Evolutionary conservation across 352 stramenopile genomes (phyloP).

Genomic region (Phytopythium sindhum): DNA sequence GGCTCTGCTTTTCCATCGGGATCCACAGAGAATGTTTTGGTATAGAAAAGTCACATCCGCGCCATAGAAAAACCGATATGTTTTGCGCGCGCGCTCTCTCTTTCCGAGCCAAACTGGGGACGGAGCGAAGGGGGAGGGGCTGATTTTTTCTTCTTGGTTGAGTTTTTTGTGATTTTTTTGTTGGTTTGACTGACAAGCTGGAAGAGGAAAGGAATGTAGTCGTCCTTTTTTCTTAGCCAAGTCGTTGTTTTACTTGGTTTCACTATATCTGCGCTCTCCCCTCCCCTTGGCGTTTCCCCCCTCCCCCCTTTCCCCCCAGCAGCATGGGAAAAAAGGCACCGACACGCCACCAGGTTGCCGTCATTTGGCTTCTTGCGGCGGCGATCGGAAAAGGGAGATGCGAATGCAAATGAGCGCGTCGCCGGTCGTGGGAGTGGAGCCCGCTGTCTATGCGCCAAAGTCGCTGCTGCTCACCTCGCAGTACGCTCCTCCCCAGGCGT

Average conservation of each 20-base stretch:
- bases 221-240: not conserved
- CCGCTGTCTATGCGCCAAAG: constrained; percentile 28
- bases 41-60: not conserved
- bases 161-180: not conserved
- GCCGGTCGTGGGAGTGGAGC: constrained; percentile 16
- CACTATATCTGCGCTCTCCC: not conserved
- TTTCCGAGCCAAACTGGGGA: not conserved
- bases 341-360: not conserved
- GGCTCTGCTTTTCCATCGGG: not conserved
- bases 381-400: constrained; percentile 15
- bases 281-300: not conserved
- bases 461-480: constrained; percentile 4
- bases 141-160: not conserved
- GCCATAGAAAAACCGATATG: not conserved
- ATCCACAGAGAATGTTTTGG: constrained; percentile 1
- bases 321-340: not conserved
- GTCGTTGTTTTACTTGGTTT: not conserved
- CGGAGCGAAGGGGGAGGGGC: not conserved
- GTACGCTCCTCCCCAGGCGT: constrained; percentile 17
- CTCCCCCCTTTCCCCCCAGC: not conserved
- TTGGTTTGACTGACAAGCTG: not conserved
- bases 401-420: constrained; percentile 35
- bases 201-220: no score
- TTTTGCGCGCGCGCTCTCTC: not conserved
- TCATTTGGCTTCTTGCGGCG: constrained; percentile 10